Evolutionary conservation across 192 early-diverging fungal genomes (phyloP).

Genomic region (Coemansia sp.): DNA sequence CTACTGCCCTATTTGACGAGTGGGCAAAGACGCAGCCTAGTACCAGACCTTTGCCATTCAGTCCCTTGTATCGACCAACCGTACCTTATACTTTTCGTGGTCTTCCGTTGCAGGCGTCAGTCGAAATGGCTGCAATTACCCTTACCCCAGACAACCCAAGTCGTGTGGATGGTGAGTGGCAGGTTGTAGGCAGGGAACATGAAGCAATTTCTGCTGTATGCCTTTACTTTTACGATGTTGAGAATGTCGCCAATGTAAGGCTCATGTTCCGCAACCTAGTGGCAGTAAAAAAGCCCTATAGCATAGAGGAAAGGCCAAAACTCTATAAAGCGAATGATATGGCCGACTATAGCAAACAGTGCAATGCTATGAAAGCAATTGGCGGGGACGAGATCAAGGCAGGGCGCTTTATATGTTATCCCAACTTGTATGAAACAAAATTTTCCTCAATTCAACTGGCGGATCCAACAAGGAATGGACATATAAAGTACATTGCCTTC

Average conservation of each 20-base stretch:
- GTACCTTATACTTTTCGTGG: constrained; percentile 35
- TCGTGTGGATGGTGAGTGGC: constrained; percentile 61
- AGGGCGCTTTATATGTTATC: neutral
- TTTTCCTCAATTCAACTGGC: neutral
- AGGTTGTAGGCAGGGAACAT: constrained; percentile 66
- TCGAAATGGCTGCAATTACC: constrained; percentile 66
- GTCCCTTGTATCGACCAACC: constrained; percentile 15
- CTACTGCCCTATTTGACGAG: neutral
- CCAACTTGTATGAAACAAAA: neutral
- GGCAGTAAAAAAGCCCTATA: neutral
- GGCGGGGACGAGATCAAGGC: neutral
- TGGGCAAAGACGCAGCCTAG: constrained; percentile 7
- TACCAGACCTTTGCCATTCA: constrained; percentile 21
- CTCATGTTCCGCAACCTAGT: neutral
- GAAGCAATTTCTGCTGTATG: constrained; percentile 72
- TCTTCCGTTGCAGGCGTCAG: constrained; percentile 58
- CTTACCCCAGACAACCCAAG: constrained; percentile 63
- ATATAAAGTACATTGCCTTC: neutral
- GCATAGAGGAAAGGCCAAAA: neutral
- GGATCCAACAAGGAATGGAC: neutral
- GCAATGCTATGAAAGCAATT: neutral
- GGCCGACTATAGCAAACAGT: neutral
- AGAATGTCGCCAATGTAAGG: constrained; percentile 56
- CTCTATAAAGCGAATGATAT: neutral
- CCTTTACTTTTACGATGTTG: constrained; percentile 67